A percentile compares a stretch with the other conserved stretches of the same genome.
These are phyloP conservation scores for Talinum fruticosum DNA, from an alignment of 148 eudicot species.

Conservation along the genomic window DNA sequence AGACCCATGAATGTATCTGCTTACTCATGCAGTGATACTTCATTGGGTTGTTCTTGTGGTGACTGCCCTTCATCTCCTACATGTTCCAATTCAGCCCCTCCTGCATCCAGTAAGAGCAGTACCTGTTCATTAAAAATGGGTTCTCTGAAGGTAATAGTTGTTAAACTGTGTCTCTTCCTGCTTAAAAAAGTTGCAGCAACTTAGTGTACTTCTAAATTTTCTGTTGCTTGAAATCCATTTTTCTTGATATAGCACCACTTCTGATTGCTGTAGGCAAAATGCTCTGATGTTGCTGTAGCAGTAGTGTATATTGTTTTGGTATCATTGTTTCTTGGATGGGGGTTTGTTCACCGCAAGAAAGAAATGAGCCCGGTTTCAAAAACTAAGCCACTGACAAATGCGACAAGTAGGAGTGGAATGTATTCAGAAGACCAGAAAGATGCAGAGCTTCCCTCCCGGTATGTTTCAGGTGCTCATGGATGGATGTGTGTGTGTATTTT, in stretches of 20 bases:
- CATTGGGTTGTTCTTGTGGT: slow-evolving; percentile 97
- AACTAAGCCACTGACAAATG: slow-evolving; percentile 64
- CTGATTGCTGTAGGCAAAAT: slow-evolving; percentile 71
- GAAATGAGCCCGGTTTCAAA: slow-evolving; percentile 47
- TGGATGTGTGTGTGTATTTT: neutral
- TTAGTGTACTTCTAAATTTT: too few relatives aligned
- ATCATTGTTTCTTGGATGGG: slow-evolving; percentile 87
- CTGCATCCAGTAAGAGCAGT: slow-evolving; percentile 41
- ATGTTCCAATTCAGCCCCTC: slow-evolving; percentile 73
- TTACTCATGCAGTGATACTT: slow-evolving; percentile 88
- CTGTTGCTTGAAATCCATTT: neutral
- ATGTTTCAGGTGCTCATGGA: slow-evolving; percentile 22
- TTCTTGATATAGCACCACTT: slow-evolving; percentile 11
- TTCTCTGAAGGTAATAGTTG: slow-evolving; percentile 56
- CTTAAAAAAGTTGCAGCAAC: neutral
- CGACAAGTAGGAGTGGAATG: slow-evolving; percentile 36
- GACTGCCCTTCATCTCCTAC: slow-evolving; percentile 80
- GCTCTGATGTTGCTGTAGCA: slow-evolving; percentile 74
- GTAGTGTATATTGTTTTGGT: slow-evolving; percentile 63
- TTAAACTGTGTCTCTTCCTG: neutral
- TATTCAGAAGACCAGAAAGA: slow-evolving; percentile 55
- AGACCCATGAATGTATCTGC: slow-evolving; percentile 87
- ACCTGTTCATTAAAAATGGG: slow-evolving; percentile 84
- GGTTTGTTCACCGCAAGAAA: slow-evolving; percentile 58
- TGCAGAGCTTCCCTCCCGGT: slow-evolving; percentile 76